A percentile compares a stretch with the other conserved stretches of the same genome.
These are phyloP conservation scores for Phytophthora boehmeriae DNA, from an alignment of 352 stramenopile species.

Conservation along the genomic window DNA sequence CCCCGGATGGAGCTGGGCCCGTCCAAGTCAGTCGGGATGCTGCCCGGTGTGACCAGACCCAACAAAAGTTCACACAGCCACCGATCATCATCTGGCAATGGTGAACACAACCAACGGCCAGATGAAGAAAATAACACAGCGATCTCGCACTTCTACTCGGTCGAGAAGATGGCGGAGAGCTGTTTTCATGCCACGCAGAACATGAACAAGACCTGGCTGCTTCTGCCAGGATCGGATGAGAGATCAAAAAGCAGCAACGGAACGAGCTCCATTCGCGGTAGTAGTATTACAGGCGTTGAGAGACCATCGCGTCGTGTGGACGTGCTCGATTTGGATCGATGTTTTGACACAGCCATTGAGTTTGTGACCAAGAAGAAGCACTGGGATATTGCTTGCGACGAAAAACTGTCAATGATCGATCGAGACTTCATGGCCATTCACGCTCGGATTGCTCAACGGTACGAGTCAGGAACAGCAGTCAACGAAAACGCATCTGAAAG, in stretches of 20 bases:
- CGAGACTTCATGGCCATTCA: conserved; percentile 71
- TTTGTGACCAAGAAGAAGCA: conserved; percentile 61
- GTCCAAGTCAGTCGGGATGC: conserved; percentile 27
- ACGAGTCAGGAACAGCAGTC: conserved; percentile 1
- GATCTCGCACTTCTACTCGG: conserved; percentile 79
- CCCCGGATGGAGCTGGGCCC: conserved; percentile 40
- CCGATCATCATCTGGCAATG: background rate
- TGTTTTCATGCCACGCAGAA: conserved; percentile 76
- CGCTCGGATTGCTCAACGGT: conserved; percentile 43
- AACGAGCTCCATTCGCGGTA: conserved; percentile 31
- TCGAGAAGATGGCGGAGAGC: conserved; percentile 72
- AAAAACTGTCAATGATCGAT: conserved; percentile 68
- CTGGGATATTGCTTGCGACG: conserved; percentile 43
- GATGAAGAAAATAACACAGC: conserved; percentile 39
- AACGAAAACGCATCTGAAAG: conserved; percentile 8
- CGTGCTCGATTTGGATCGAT: conserved; percentile 70
- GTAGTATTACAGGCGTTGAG: conserved; percentile 61
- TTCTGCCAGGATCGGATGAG: conserved; percentile 67
- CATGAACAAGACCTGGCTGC: conserved; percentile 79
- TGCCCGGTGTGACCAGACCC: conserved; percentile 9
- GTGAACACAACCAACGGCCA: conserved; percentile 22
- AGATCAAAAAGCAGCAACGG: conserved; percentile 57
- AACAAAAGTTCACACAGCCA: background rate
- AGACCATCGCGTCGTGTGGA: conserved; percentile 67
- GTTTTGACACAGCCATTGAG: conserved; percentile 70